Evolutionary conservation across 2,329 filamentous ascomycete species (phyloP).

Genomic region (Purpureocillium lavendulum): DNA sequence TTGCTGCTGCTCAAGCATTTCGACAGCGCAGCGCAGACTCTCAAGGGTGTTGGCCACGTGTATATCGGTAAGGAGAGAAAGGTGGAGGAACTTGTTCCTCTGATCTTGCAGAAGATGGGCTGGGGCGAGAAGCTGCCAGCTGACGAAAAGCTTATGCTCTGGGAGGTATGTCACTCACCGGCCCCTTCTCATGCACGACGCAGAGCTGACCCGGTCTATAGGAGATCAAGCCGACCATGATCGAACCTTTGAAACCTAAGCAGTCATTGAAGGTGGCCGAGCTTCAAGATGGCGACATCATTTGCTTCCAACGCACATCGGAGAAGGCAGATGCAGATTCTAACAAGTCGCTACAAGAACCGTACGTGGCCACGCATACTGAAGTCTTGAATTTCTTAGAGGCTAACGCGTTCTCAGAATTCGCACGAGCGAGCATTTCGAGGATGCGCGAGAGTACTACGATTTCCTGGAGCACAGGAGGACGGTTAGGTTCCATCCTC

Average conservation of each 20-base stretch:
- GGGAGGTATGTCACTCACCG: conserved; percentile 49
- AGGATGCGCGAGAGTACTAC: conserved; percentile 80
- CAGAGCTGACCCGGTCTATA: conserved; percentile 15
- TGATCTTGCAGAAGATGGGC: conserved; percentile 74
- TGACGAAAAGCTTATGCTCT: conserved; percentile 59
- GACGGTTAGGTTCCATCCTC: conserved; percentile 68
- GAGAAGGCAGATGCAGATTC: conserved; percentile 31
- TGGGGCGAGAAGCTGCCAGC: conserved; percentile 69
- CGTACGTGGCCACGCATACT: conserved; percentile 13
- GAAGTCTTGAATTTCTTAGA: neutral
- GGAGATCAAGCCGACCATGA: conserved; percentile 98
- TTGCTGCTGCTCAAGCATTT: conserved; percentile 92
- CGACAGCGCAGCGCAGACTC: conserved; percentile 64
- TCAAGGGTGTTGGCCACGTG: conserved; percentile 72
- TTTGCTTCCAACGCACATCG: conserved; percentile 74
- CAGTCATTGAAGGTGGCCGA: conserved; percentile 84
- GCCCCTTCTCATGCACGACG: neutral
- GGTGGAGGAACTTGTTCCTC: conserved; percentile 71
- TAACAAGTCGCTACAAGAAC: conserved; percentile 21
- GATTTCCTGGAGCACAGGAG: conserved; percentile 86
- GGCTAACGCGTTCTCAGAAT: conserved; percentile 5
- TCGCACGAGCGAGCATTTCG: conserved; percentile 39
- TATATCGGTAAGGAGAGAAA: conserved; percentile 85
- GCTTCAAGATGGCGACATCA: conserved; percentile 92
- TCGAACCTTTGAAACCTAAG: conserved; percentile 88